These are phyloP conservation scores for Chenopodium berlandieri DNA, from an alignment of 148 eudicot species.

Conservation along the genomic window DNA sequence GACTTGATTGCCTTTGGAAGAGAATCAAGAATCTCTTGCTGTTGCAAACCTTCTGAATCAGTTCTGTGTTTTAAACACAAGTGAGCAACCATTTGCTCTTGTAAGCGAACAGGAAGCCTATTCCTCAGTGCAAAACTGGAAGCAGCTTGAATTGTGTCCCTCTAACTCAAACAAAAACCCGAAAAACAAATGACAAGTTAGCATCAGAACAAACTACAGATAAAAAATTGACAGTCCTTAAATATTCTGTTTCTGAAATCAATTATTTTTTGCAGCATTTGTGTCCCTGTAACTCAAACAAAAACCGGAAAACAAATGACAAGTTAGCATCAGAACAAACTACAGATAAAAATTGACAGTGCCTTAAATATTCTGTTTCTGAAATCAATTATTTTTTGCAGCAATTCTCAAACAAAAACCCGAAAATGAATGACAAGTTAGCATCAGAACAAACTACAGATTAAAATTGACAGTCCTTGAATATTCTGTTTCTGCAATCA, in stretches of 20 bases:
- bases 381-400: background rate
- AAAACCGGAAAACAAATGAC: background rate
- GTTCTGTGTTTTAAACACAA: slow-evolving; percentile 69
- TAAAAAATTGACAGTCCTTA: background rate
- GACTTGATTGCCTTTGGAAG: slow-evolving; percentile 86
- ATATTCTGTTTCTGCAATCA: no score
- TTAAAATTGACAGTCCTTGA: background rate
- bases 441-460: background rate
- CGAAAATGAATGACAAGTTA: background rate
- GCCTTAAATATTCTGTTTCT: background rate
- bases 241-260: no score
- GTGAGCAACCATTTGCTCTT: slow-evolving; percentile 89
- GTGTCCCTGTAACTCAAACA: slow-evolving; percentile 58
- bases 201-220: background rate
- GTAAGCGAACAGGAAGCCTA: slow-evolving; percentile 57
- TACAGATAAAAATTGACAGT: background rate
- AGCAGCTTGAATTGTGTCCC: slow-evolving; percentile 79
- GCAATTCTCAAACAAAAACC: background rate
- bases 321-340: slow-evolving; percentile 1
- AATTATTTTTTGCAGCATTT: slow-evolving; percentile 42
- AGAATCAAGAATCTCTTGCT: slow-evolving; percentile 67
- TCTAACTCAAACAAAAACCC: slow-evolving; percentile 33
- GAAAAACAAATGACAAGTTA: slow-evolving; percentile 1
- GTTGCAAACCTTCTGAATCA: slow-evolving; percentile 84
- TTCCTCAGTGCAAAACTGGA: slow-evolving; percentile 76